These are phyloP conservation scores for Diaporthe longicolla DNA, from an alignment of 2,329 filamentous ascomycete genomes.

Conservation along the genomic window DNA sequence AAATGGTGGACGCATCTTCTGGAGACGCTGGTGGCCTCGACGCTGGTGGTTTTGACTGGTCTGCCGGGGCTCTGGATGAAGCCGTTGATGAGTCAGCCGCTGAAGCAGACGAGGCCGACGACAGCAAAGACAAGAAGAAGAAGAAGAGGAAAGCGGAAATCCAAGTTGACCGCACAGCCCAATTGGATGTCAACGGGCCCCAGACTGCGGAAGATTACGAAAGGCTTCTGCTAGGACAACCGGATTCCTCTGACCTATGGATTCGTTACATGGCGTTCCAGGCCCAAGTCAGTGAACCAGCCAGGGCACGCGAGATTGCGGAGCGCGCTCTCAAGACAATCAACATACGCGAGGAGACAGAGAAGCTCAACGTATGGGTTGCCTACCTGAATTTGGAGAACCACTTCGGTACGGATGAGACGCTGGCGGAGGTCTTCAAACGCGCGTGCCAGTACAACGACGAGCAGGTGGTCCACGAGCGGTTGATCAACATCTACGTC, in stretches of 20 bases:
- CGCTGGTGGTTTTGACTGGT: slow-evolving; percentile 90
- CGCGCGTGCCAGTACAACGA: slow-evolving; percentile 96
- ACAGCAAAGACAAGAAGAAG: slow-evolving; percentile 67
- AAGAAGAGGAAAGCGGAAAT: slow-evolving; percentile 85
- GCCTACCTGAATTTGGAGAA: slow-evolving; percentile 95
- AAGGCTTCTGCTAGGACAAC: slow-evolving; percentile 89
- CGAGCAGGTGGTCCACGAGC: slow-evolving; percentile 88
- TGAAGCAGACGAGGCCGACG: slow-evolving; percentile 54
- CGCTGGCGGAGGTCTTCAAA: slow-evolving; percentile 88
- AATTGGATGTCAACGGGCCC: slow-evolving; percentile 89
- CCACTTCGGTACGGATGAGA: slow-evolving; percentile 86
- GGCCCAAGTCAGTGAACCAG: slow-evolving; percentile 89
- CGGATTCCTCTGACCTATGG: slow-evolving; percentile 95
- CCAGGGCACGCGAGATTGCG: slow-evolving; percentile 89
- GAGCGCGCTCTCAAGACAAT: slow-evolving; percentile 93
- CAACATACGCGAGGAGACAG: slow-evolving; percentile 88
- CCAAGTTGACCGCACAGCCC: slow-evolving; percentile 90
- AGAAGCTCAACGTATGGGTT: slow-evolving; percentile 96
- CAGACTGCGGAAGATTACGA: slow-evolving; percentile 95
- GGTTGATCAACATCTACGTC: slow-evolving; percentile 94
- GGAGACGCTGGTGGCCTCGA: slow-evolving; percentile 70
- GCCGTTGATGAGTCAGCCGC: slow-evolving; percentile 66
- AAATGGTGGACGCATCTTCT: slow-evolving; percentile 57
- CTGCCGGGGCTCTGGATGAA: slow-evolving; percentile 75
- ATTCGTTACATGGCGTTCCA: slow-evolving; percentile 99